These are phyloP conservation scores for Cryphonectria japonica DNA, from an alignment of 2,329 filamentous ascomycete genomes.

Conservation along the genomic window DNA sequence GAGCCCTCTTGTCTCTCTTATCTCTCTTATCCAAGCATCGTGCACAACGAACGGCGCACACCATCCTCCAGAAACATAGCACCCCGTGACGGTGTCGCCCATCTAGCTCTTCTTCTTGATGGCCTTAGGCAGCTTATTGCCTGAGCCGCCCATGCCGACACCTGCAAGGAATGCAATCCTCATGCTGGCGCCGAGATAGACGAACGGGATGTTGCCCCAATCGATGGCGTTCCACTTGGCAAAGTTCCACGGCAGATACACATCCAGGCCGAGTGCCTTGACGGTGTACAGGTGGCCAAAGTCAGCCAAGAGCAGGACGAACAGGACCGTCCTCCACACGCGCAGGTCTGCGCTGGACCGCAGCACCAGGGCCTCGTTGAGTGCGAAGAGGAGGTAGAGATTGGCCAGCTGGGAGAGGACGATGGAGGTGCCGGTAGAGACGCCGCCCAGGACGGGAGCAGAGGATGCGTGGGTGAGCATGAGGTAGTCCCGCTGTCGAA, in stretches of 20 bases:
- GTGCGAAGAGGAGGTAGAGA: slow-evolving; percentile 74
- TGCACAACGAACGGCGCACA: neutral
- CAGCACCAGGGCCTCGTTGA: slow-evolving; percentile 78
- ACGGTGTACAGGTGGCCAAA: slow-evolving; percentile 75
- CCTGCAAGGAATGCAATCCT: slow-evolving; percentile 62
- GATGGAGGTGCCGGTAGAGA: slow-evolving; percentile 66
- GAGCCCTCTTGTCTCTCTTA: neutral
- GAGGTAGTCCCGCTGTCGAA: slow-evolving; percentile 61
- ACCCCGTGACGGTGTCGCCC: no score
- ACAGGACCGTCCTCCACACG: slow-evolving; percentile 71
- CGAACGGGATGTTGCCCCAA: slow-evolving; percentile 71
- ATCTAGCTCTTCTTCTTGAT: slow-evolving; percentile 13
- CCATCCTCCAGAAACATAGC: neutral
- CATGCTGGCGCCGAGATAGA: slow-evolving; percentile 67
- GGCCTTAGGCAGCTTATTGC: slow-evolving; percentile 23
- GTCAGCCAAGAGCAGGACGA: slow-evolving; percentile 74
- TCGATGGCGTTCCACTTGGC: slow-evolving; percentile 68
- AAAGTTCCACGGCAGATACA: slow-evolving; percentile 63
- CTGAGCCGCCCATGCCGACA: slow-evolving; percentile 50
- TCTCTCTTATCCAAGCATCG: neutral
- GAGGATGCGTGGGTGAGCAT: slow-evolving; percentile 62
- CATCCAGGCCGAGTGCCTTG: slow-evolving; percentile 55
- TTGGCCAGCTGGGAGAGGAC: slow-evolving; percentile 77
- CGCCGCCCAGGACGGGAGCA: slow-evolving; percentile 45
- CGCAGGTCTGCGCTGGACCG: slow-evolving; percentile 68